Conservation (phyloP, 352 stramenopile species). For the Pythium scleroteichum region DNA sequence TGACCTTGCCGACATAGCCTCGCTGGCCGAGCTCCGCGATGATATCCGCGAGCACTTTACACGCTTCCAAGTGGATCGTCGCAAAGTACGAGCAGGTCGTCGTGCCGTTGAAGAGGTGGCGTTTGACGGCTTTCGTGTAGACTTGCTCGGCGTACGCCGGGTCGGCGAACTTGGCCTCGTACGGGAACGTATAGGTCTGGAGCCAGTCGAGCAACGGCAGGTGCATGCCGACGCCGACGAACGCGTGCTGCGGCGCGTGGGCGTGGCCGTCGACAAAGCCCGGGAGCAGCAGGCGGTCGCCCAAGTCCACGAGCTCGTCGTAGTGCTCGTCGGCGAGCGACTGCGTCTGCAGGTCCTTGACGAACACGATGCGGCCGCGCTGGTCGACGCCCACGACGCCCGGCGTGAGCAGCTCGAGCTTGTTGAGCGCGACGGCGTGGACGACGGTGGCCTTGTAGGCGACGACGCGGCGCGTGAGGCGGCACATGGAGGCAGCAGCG, state of each 20-base stretch:
- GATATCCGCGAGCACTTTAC: slow-evolving; percentile 90
- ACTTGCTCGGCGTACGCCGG: slow-evolving; percentile 68
- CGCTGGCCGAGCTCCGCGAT: slow-evolving; percentile 84
- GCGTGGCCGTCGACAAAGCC: slow-evolving; percentile 94
- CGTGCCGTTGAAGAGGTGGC: slow-evolving; percentile 88
- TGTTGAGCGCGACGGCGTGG: slow-evolving; percentile 60
- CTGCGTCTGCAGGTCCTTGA: slow-evolving; percentile 41
- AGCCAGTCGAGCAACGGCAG: slow-evolving; percentile 93
- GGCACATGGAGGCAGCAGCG: slow-evolving; percentile 12
- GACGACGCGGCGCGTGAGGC: slow-evolving; percentile 30
- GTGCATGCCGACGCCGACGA: slow-evolving; percentile 93
- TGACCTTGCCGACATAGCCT: slow-evolving; percentile 94
- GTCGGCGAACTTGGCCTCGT: slow-evolving; percentile 81
- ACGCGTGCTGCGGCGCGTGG: slow-evolving; percentile 94
- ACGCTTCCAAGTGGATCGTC: slow-evolving; percentile 90
- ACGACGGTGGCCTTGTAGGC: slow-evolving; percentile 82
- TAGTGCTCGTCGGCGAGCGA: slow-evolving; percentile 14
- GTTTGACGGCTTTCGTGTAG: slow-evolving; percentile 88
- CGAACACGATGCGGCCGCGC: slow-evolving; percentile 46
- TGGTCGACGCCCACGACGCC: slow-evolving; percentile 61
- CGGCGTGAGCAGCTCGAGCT: slow-evolving; percentile 61
- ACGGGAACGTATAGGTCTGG: slow-evolving; percentile 94
- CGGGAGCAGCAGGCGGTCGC: slow-evolving; percentile 85
- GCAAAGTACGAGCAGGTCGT: slow-evolving; percentile 95
- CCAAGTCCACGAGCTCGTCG: slow-evolving; percentile 62